Evolutionary conservation across 192 early-diverging fungal genomes (phyloP), one percentile per base, ranked within the genome.

Genomic region (Thoreauomyces humboldtii): DNA sequence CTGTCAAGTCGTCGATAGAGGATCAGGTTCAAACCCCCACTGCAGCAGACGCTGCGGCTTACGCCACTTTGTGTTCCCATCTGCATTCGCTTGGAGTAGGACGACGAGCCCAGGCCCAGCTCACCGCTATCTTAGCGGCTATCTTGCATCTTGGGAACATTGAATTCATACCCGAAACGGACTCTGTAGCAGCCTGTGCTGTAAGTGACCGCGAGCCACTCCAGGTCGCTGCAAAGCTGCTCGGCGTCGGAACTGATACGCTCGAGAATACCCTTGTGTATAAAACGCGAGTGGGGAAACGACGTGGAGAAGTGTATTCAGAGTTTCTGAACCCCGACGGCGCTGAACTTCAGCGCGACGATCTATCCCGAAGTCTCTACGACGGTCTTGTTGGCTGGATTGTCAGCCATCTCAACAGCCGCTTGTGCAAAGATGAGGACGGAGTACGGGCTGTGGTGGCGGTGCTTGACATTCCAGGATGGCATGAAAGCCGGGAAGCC

Each of bases 111-210:
- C 86, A 89, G 27, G 69, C 72, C 32, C 79, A 86, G 14, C 69
- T 95, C 14, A 91, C 86, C 67, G 83, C 87, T 32, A 62, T 90
- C 4, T 47, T 96, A 15, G 85, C 89, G 0, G 93, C 88, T 0
- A 87, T 95, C 35, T 70, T 95, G 59, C 91, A 93, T 54, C 67
- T 95, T 9, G 93, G 92, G n/a, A 93, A 95, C 52, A 59, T 91
- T 14, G 82, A 86, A 61, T 94, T 95, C 58, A 52, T 72, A 0
- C 43, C 37, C 47, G 69, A 71, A 9, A 80, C 78, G 46, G 72
- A 69, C 35, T 43, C 17, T 14, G 71, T 82, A 3, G 90, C 88
- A 62, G 79, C 87, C 0, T 87, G 85, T n/a, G 47, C 62, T 4
- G 76, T 92, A 48, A 78, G 73, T 19, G 92, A 95, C 61, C 73